Conservation (phyloP, 495 filamentous ascomycete genomes). For the Bryoglossum gracile region DNA sequence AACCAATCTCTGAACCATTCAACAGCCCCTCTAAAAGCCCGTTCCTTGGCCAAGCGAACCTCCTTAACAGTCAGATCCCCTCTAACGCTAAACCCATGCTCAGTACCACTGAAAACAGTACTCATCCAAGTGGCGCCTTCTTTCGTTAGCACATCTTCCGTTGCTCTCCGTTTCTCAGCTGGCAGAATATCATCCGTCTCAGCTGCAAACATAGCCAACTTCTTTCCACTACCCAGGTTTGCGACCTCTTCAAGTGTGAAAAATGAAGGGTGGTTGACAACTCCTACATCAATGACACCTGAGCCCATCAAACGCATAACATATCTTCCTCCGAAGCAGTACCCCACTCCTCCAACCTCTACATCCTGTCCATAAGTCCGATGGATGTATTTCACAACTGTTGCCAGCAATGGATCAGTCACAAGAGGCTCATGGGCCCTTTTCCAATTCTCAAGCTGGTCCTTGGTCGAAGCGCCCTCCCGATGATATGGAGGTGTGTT, state of each 20-base stretch:
- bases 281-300: slow-evolving; percentile 6
- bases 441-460: slow-evolving; percentile 5
- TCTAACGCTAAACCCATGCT: slow-evolving; percentile 10
- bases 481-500: no score
- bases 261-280: slow-evolving; percentile 10
- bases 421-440: neutral
- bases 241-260: slow-evolving; percentile 7
- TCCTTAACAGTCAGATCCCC: slow-evolving; percentile 6
- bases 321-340: slow-evolving; percentile 13
- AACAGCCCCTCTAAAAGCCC: slow-evolving; percentile 6
- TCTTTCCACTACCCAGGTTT: neutral
- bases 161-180: slow-evolving; percentile 3
- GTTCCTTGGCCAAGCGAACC: slow-evolving; percentile 4
- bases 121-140: slow-evolving; percentile 8
- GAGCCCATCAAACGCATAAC: slow-evolving; percentile 6
- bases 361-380: slow-evolving; percentile 4
- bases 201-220: slow-evolving; percentile 4
- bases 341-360: slow-evolving; percentile 11
- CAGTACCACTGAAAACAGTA: slow-evolving; percentile 7
- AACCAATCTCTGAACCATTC: slow-evolving; percentile 6
- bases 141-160: slow-evolving; percentile 6
- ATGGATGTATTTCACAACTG: slow-evolving; percentile 3
- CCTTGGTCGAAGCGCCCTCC: neutral
- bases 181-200: slow-evolving; percentile 8
- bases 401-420: slow-evolving; percentile 3